Percentiles rank a stretch among this genome's conserved stretches.
Evolutionary conservation across 257 asterid species (phyloP).

Genomic region (Paraleonurus japonicus): DNA sequence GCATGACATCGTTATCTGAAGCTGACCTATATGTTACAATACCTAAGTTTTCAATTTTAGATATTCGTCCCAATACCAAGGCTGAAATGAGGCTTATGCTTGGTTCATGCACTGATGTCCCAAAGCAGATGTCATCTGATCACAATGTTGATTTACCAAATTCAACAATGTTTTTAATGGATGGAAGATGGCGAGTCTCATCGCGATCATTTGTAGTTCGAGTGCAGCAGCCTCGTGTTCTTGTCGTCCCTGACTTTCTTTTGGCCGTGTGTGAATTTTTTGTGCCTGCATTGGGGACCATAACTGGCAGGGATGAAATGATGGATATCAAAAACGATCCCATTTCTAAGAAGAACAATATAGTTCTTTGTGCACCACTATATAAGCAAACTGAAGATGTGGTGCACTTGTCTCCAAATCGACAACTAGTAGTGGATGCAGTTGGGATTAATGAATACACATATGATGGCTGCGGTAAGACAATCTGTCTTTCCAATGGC

Average conservation of each 20-base stretch:
- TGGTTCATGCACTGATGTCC: slow-evolving; percentile 82
- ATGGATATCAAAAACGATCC: slow-evolving; percentile 95
- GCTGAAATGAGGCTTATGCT: slow-evolving; percentile 99
- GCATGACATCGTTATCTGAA: slow-evolving; percentile 96
- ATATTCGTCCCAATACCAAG: slow-evolving; percentile 85
- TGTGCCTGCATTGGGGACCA: slow-evolving; percentile 89
- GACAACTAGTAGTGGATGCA: slow-evolving; percentile 82
- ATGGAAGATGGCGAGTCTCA: slow-evolving; percentile 90
- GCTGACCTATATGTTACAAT: slow-evolving; percentile 85
- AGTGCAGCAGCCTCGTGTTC: slow-evolving; percentile 93
- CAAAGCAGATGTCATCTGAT: slow-evolving; percentile 66
- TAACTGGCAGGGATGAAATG: slow-evolving; percentile 97
- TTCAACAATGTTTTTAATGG: slow-evolving; percentile 97
- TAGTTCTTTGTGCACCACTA: slow-evolving; percentile 58
- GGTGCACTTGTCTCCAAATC: slow-evolving; percentile 70
- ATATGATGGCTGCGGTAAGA: slow-evolving; percentile 96
- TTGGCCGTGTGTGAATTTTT: slow-evolving; percentile 90
- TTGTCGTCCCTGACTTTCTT: slow-evolving; percentile 93
- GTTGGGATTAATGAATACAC: slow-evolving; percentile 76
- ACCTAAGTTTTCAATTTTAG: slow-evolving; percentile 85
- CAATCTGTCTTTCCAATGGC: slow-evolving; percentile 59
- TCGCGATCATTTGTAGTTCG: slow-evolving; percentile 93
- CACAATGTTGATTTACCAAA: slow-evolving; percentile 50
- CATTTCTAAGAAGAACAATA: slow-evolving; percentile 59
- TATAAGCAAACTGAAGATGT: slow-evolving; percentile 76